phyloP scores from a whole-genome alignment of 768 basidiomycete species.

The Xerocomellus dryophilus region DNA sequence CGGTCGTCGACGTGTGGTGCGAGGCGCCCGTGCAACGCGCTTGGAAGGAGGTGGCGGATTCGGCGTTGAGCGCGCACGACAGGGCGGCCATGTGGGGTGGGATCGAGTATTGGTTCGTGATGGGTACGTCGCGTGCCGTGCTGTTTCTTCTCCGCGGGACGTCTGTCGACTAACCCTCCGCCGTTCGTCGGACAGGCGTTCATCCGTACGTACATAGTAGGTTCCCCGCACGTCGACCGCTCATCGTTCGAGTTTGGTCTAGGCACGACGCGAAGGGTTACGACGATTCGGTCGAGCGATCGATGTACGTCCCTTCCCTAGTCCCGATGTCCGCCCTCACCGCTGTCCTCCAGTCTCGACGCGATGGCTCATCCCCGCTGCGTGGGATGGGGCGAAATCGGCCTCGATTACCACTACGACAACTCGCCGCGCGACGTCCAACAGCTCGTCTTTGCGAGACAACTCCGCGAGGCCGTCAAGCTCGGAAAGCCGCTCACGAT shows the following conservation, averaged over 20 bases:
- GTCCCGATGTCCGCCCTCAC: background rate
- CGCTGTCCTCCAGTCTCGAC: constrained; percentile 46
- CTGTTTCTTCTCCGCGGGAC: too few species aligned
- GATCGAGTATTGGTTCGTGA: constrained; percentile 78
- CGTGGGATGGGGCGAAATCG: constrained; percentile 88
- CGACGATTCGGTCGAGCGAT: constrained; percentile 60
- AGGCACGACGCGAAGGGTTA: constrained; percentile 75
- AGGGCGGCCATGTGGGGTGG: constrained; percentile 58
- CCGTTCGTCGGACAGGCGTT: constrained; percentile 45
- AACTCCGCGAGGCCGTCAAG: constrained; percentile 64
- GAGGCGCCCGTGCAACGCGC: constrained; percentile 62
- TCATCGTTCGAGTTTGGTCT: background rate
- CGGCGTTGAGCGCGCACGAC: constrained; percentile 51
- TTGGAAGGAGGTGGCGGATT: constrained; percentile 76
- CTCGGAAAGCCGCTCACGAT: constrained; percentile 79
- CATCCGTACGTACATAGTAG: constrained; percentile 61
- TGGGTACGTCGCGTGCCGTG: constrained; percentile 46
- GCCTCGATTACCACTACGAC: constrained; percentile 83
- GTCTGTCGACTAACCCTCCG: background rate
- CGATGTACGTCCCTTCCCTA: constrained; percentile 48
- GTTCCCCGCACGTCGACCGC: background rate
- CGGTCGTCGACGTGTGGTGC: constrained; percentile 87
- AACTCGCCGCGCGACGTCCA: constrained; percentile 70
- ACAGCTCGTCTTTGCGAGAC: constrained; percentile 60
- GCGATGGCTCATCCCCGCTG: constrained; percentile 80